Evolutionary conservation across 768 basidiomycete species (phyloP).

Genomic region (Erythrobasidium yunnanense): DNA sequence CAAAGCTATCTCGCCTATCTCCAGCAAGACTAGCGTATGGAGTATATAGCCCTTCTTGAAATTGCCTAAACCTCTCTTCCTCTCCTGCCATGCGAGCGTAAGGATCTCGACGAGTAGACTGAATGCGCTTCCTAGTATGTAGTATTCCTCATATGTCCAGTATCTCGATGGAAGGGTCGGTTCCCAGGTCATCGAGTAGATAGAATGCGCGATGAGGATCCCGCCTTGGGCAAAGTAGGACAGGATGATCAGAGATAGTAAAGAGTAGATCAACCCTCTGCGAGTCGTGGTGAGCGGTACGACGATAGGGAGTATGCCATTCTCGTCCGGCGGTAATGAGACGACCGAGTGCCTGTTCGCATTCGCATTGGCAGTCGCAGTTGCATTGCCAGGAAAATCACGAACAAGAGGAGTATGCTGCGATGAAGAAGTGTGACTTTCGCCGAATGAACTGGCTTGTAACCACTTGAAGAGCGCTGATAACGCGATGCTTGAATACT

Average conservation of each 20-base stretch:
- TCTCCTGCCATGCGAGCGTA: conserved; percentile 21
- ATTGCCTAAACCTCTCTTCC: neutral
- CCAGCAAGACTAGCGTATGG: neutral
- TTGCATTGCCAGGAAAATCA: neutral
- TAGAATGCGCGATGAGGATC: conserved; percentile 9
- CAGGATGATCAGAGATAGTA: neutral
- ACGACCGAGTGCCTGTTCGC: neutral
- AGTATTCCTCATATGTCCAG: conserved; percentile 10
- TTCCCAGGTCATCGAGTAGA: conserved; percentile 12
- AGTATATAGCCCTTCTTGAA: neutral
- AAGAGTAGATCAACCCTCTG: neutral
- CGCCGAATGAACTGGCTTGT: conserved; percentile 10
- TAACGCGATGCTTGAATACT: neutral
- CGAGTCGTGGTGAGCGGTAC: neutral
- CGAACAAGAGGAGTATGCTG: neutral
- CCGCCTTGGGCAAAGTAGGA: conserved; percentile 11
- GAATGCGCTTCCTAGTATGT: neutral
- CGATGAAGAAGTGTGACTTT: neutral
- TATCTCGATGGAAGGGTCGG: neutral
- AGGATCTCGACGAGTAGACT: neutral
- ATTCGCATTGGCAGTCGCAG: neutral
- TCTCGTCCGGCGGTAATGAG: conserved; percentile 15
- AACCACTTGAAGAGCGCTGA: neutral
- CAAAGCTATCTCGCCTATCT: neutral
- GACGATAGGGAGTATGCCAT: conserved; percentile 22